Evolutionary conservation across 2,329 filamentous ascomycete species (phyloP).

Genomic region (Pyrenophora graminea): DNA sequence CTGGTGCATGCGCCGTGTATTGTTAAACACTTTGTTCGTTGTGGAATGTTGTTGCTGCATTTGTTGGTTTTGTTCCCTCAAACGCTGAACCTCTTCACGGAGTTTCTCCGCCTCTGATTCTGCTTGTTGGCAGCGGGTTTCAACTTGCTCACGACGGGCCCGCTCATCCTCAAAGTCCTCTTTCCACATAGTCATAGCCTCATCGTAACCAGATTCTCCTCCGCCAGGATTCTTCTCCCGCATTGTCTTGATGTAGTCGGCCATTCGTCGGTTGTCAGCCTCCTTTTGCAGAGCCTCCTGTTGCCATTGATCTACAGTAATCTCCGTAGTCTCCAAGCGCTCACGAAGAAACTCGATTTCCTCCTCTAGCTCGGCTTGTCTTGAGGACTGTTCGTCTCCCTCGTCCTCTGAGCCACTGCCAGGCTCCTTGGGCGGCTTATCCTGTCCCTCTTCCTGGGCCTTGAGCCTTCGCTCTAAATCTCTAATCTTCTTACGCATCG

Average conservation of each 20-base stretch:
- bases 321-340: conserved; percentile 79
- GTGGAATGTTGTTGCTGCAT: conserved; percentile 40
- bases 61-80: conserved; percentile 55
- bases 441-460: conserved; percentile 58
- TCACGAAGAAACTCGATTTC: conserved; percentile 85
- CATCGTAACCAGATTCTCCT: conserved; percentile 45
- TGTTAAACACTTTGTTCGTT: conserved; percentile 45
- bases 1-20: conserved; percentile 46
- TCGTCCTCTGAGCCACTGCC: conserved; percentile 56
- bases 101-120: conserved; percentile 86
- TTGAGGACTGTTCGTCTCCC: conserved; percentile 58
- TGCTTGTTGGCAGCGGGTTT: conserved; percentile 82
- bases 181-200: conserved; percentile 79
- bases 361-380: conserved; percentile 74
- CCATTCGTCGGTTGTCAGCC: conserved; percentile 82
- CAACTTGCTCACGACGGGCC: conserved; percentile 82
- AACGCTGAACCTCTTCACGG: conserved; percentile 78
- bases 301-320: conserved; percentile 79
- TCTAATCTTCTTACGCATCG: conserved; percentile 76
- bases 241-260: conserved; percentile 74
- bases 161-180: conserved; percentile 93
- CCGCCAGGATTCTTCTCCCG: conserved; percentile 51
- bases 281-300: conserved; percentile 79
- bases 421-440: conserved; percentile 48
- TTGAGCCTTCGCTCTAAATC: conserved; percentile 82